These are phyloP conservation scores for Furcasterigmium sp. DNA, from an alignment of 2,329 filamentous ascomycete genomes.

Conservation along the genomic window DNA sequence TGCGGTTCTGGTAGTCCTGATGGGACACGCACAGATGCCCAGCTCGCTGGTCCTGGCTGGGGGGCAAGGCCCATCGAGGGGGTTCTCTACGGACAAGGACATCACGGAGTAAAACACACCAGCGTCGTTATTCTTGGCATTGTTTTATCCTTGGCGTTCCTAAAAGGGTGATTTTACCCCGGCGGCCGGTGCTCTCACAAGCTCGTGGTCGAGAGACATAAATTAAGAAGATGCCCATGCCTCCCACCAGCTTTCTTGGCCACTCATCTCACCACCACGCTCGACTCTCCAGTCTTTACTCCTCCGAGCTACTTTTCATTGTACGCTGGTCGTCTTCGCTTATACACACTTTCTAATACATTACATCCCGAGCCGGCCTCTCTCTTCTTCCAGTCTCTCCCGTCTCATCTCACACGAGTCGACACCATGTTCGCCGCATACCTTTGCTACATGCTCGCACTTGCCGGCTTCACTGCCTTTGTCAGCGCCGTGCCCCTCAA, in stretches of 20 bases:
- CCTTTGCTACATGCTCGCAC: conserved; percentile 19
- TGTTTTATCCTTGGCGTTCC: background rate
- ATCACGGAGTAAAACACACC: background rate
- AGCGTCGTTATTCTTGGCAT: background rate
- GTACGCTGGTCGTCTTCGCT: background rate
- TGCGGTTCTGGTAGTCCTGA: too few species aligned
- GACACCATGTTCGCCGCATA: conserved; percentile 13
- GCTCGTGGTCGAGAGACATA: background rate
- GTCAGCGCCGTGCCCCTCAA: conserved; percentile 24
- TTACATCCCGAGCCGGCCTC: background rate
- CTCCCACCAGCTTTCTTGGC: background rate
- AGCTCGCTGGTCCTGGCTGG: too few species aligned
- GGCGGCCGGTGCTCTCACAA: background rate
- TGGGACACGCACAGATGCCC: too few species aligned
- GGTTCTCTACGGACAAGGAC: too few species aligned
- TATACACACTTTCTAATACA: background rate
- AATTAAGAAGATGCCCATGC: background rate
- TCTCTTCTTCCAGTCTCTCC: background rate
- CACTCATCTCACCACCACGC: background rate
- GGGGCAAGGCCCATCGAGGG: background rate
- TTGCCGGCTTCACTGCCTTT: conserved; percentile 20
- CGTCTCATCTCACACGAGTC: background rate
- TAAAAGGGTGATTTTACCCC: background rate
- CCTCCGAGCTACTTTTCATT: background rate
- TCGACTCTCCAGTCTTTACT: background rate